Evolutionary conservation across 2,329 filamentous ascomycete genomes (phyloP), one percentile per base, ranked within the genome.

Genomic region (Aspergillus ochraceoroseus): DNA sequence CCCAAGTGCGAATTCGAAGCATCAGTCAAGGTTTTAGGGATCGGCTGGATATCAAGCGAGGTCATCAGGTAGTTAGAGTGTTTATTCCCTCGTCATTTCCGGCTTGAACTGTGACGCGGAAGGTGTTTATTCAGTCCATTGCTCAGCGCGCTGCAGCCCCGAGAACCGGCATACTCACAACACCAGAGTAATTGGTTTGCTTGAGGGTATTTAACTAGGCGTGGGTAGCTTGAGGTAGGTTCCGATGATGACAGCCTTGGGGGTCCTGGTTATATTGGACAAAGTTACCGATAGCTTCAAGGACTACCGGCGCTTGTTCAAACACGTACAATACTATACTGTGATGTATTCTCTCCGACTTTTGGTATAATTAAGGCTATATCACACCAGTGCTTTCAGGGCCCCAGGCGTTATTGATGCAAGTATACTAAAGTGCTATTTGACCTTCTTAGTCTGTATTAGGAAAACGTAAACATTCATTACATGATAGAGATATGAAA

Each of bases 231-330:
- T 43, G 30, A 38, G 26, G 35, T 43, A 43, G 1, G 41, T 43
- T 7, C 41, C 41, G 30, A 43, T 43, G 25, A 43, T 43, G 8
- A 34, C 41, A 7, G 34, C 41, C 25, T 43, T 43, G n/a, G 34
- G 41, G 41, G 19, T 43, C 41, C 5, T 29, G 9, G 34, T 43
- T 43, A 19, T 43, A 19, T 11, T 7, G 18, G 17, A 43, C 26
- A 11, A 43, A 43, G 13, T 29, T n/a, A 25, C 22, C 17, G 29
- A 43, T 43, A 6, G 41, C 34, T 14, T 43, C 17, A 1, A 43
- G 41, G 7, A 43, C 35, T 2, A 7, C 6, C 1, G 22, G 4
- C 25, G 22, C 38, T 23, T 43, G 34, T 25, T 43, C 29, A 18
- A 43, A 38, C 18, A 43, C 23, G 14, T 43, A 43, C n/a, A n/a